A percentile compares a stretch with the other conserved stretches of the same genome.
Evolutionary conservation across 306 rosid genomes (phyloP).

Genomic region (Casuarina glauca): DNA sequence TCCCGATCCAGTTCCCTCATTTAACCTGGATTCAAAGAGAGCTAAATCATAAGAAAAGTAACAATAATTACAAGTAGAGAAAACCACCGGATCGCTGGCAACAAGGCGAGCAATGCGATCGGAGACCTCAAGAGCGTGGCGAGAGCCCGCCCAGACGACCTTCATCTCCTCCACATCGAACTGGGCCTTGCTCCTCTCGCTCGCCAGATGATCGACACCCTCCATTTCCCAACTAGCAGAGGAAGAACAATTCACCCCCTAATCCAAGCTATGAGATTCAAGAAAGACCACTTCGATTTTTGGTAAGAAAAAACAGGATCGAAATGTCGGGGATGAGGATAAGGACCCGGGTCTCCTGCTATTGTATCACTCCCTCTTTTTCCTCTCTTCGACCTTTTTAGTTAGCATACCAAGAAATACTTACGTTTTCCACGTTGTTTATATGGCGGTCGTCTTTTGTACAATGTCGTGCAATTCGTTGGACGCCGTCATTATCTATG

Average conservation of each 20-base stretch:
- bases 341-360: no score
- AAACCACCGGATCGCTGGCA: constrained; percentile 80
- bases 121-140: constrained; percentile 55
- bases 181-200: constrained; percentile 67
- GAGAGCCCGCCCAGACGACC: constrained; percentile 91
- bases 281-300: not conserved
- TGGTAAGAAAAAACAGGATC: not conserved
- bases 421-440: no score
- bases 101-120: constrained; percentile 83
- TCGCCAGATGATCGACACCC: constrained; percentile 71
- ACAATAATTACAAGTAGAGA: not conserved
- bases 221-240: constrained; percentile 31
- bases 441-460: no score
- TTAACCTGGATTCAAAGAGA: constrained; percentile 17
- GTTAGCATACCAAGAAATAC: no score
- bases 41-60: not conserved
- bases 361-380: no score
- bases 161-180: constrained; percentile 86
- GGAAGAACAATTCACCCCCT: not conserved
- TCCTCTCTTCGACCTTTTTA: no score
- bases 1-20: not conserved
- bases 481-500: no score
- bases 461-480: no score
- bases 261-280: not conserved
- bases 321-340: not conserved